Percentiles rank a stretch among this genome's conserved stretches.
Evolutionary conservation across 805 yeast genomes (phyloP).

Genomic region (Cyberlindnera maritima): DNA sequence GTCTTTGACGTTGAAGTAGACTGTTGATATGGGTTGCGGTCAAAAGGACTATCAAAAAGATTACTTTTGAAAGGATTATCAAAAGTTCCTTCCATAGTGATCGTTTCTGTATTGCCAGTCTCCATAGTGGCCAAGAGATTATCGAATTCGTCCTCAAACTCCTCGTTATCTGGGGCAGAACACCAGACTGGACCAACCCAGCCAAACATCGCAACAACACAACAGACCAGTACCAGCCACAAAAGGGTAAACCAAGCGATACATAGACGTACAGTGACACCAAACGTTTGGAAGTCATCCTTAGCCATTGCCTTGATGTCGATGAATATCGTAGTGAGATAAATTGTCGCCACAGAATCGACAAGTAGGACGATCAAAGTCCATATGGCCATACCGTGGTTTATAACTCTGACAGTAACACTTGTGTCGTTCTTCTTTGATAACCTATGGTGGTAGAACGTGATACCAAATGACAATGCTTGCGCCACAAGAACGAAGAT

Average conservation of each 20-base stretch:
- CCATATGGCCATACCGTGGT: slow-evolving; percentile 36
- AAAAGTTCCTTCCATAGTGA: neutral
- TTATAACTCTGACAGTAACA: slow-evolving; percentile 18
- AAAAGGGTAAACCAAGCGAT: slow-evolving; percentile 37
- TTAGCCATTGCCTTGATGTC: slow-evolving; percentile 8
- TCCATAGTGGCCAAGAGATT: neutral
- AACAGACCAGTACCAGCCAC: slow-evolving; percentile 35
- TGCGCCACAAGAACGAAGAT: slow-evolving; percentile 32
- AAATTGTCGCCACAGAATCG: slow-evolving; percentile 30
- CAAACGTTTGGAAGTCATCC: slow-evolving; percentile 41
- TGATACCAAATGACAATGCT: slow-evolving; percentile 29
- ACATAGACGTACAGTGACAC: slow-evolving; percentile 44
- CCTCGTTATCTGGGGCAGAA: slow-evolving; percentile 38
- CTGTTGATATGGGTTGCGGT: neutral
- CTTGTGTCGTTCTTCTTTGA: neutral
- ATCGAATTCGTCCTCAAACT: slow-evolving; percentile 5
- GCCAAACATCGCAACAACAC: slow-evolving; percentile 17
- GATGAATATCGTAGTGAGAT: slow-evolving; percentile 32
- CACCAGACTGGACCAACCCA: slow-evolving; percentile 54
- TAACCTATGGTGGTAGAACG: slow-evolving; percentile 29
- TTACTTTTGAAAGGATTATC: neutral
- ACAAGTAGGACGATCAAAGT: slow-evolving; percentile 35
- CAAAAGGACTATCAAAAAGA: neutral
- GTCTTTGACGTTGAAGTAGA: neutral
- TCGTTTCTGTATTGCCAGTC: neutral